phyloP scores from a whole-genome alignment of 2,329 filamentous ascomycete species.

The Aspergillus caelatus region DNA sequence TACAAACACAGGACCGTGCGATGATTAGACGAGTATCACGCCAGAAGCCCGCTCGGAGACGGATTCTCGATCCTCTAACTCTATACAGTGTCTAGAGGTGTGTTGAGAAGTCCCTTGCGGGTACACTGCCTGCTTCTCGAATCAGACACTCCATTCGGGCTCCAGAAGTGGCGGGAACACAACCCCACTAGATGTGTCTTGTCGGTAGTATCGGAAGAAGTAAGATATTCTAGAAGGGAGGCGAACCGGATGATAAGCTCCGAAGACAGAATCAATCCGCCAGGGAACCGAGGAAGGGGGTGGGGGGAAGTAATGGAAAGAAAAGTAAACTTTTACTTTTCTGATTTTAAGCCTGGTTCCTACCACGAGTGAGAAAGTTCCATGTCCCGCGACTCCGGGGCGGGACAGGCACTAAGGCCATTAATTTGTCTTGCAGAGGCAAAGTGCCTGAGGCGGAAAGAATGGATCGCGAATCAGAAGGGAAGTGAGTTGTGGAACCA shows the following conservation, averaged over 20 bases:
- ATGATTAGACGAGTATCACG: not conserved
- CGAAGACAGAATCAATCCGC: not conserved
- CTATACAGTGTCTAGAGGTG: not conserved
- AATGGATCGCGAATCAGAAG: constrained; percentile 13
- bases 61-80: not conserved
- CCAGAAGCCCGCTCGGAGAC: not conserved
- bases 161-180: not conserved
- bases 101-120: not conserved
- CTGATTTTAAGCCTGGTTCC: not conserved
- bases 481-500: not conserved
- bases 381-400: constrained; percentile 1
- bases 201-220: not conserved
- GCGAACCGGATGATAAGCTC: constrained; percentile 12
- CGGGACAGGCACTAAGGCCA: not conserved
- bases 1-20: not conserved
- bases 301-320: not conserved
- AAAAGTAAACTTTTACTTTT: not conserved
- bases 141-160: not conserved
- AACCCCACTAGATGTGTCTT: not conserved
- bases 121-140: not conserved
- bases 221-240: constrained; percentile 10
- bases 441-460: constrained; percentile 7
- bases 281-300: not conserved
- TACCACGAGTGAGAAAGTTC: not conserved
- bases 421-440: constrained; percentile 6